Conservation (phyloP, 345 rosid genomes). For the Iberis pinnata region DNA sequence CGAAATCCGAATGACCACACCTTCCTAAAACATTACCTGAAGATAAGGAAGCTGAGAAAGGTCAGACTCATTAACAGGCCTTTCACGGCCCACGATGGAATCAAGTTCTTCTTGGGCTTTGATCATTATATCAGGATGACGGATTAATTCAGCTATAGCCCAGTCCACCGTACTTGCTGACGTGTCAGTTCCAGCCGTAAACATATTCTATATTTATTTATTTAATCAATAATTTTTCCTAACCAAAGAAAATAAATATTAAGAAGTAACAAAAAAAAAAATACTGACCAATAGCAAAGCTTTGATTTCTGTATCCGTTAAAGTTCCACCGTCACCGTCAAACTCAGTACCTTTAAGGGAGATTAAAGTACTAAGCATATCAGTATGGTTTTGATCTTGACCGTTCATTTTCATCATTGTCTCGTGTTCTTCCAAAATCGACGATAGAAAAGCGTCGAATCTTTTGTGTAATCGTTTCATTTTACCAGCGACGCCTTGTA, state of each 20-base stretch:
- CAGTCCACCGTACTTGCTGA: constrained; percentile 86
- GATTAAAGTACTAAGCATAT: constrained; percentile 58
- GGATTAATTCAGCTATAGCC: constrained; percentile 79
- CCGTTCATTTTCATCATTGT: constrained; percentile 11
- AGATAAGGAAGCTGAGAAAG: constrained; percentile 49
- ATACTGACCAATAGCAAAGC: constrained; percentile 64
- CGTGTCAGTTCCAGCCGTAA: constrained; percentile 90
- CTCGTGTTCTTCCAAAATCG: constrained; percentile 59
- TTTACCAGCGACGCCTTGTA: constrained; percentile 72
- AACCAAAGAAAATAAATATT: not conserved
- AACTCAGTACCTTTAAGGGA: constrained; percentile 41
- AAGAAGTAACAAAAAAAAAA: not conserved
- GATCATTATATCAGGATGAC: constrained; percentile 53
- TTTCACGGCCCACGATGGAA: constrained; percentile 47
- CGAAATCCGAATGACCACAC: no score
- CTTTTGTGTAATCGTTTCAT: constrained; percentile 83
- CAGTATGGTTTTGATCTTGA: constrained; percentile 28
- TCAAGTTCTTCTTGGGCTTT: constrained; percentile 54
- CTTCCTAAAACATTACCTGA: no score
- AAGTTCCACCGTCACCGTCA: constrained; percentile 47
- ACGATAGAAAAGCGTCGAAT: constrained; percentile 56
- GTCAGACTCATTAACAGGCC: constrained; percentile 48
- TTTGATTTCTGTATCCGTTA: constrained; percentile 79
- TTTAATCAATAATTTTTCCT: not conserved
- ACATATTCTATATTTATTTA: constrained; percentile 70